phyloP scores from a whole-genome alignment of 2,329 filamentous ascomycete genomes.

The Capronia coronata region DNA sequence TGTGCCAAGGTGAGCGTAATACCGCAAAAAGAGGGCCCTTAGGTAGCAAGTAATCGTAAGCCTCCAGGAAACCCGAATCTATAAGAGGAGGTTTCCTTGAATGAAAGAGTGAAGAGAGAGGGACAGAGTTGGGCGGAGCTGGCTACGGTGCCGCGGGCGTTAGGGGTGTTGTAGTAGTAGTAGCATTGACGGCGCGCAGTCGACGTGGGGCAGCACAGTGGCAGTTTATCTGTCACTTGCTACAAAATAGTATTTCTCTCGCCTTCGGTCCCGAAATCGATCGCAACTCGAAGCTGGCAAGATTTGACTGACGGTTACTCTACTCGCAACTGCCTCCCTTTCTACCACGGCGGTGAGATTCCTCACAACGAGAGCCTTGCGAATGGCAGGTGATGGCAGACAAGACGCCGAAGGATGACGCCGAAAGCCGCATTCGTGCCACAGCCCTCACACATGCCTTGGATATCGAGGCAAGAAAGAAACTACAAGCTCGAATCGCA shows the following conservation, averaged over 20 bases:
- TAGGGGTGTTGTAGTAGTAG: background rate
- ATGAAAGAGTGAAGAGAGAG: background rate
- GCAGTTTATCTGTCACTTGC: no score
- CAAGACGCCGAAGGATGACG: slow-evolving; percentile 4
- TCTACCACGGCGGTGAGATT: background rate
- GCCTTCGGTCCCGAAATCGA: no score
- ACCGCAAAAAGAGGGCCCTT: background rate
- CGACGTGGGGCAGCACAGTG: background rate
- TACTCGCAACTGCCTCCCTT: background rate
- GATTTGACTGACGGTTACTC: background rate
- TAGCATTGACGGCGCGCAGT: slow-evolving; percentile 2
- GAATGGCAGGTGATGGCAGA: slow-evolving; percentile 14
- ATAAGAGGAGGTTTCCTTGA: background rate
- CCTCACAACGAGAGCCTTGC: background rate
- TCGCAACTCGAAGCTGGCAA: no score
- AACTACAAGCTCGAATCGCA: slow-evolving; percentile 67
- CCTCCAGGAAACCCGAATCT: slow-evolving; percentile 11
- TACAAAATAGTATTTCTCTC: no score
- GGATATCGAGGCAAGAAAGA: slow-evolving; percentile 74
- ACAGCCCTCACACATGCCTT: slow-evolving; percentile 76
- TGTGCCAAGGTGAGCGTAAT: slow-evolving; percentile 20
- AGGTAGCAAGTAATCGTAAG: background rate
- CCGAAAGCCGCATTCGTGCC: slow-evolving; percentile 41
- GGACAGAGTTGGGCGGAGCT: background rate
- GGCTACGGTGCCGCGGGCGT: background rate